phyloP scores from a whole-genome alignment of 768 basidiomycete genomes.

The Tricholoma terreum region DNA sequence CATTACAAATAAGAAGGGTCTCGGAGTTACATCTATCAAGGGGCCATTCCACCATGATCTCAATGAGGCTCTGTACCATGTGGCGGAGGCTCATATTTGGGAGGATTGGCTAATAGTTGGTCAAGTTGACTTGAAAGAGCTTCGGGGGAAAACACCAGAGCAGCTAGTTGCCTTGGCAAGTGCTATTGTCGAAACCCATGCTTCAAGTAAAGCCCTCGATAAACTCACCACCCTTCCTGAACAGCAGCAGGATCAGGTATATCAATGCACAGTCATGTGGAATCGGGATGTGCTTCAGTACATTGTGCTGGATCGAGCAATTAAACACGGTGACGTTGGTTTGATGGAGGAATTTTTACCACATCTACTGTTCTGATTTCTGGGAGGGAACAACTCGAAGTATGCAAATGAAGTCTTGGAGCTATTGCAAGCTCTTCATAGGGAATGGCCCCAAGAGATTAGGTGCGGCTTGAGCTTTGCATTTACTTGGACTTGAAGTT shows the following conservation, averaged over 20 bases:
- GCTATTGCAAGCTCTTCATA: not conserved
- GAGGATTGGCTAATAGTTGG: slow-evolving; percentile 28
- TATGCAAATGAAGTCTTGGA: not conserved
- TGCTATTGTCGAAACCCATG: slow-evolving; percentile 24
- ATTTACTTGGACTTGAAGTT: too few relatives aligned
- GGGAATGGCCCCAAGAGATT: not conserved
- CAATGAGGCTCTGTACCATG: slow-evolving; percentile 32
- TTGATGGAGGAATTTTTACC: slow-evolving; percentile 32
- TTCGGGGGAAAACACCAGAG: slow-evolving; percentile 22
- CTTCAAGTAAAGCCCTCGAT: slow-evolving; percentile 28
- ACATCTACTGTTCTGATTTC: slow-evolving; percentile 29
- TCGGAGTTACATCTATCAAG: slow-evolving; percentile 19
- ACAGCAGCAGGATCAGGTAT: slow-evolving; percentile 24
- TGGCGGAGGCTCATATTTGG: slow-evolving; percentile 36
- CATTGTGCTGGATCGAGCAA: slow-evolving; percentile 32
- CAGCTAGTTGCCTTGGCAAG: too few relatives aligned
- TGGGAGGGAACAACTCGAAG: slow-evolving; percentile 11
- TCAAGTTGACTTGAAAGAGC: slow-evolving; percentile 15
- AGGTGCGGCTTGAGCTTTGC: too few relatives aligned
- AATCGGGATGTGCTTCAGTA: slow-evolving; percentile 36
- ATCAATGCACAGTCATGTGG: slow-evolving; percentile 24
- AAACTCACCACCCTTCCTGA: slow-evolving; percentile 7
- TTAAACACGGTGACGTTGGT: slow-evolving; percentile 35
- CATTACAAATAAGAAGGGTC: slow-evolving; percentile 27
- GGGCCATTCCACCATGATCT: slow-evolving; percentile 35